Conservation (phyloP, 2,329 filamentous ascomycete genomes). For the Monilinia vaccinii-corymbosi region DNA sequence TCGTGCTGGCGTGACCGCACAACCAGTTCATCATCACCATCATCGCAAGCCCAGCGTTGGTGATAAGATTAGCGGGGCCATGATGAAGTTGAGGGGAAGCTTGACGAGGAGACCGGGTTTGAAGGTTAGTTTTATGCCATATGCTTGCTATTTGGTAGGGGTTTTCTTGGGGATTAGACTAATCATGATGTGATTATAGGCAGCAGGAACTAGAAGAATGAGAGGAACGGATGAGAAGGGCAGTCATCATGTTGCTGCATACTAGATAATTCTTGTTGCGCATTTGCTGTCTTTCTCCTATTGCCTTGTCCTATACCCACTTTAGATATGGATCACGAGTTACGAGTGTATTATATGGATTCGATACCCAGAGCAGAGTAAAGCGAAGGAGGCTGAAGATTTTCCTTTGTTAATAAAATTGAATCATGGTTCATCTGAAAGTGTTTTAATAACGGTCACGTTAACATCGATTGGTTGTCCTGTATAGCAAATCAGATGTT, state of each 20-base stretch:
- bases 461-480: neutral
- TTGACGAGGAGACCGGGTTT: slow-evolving; percentile 59
- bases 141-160: too few relatives aligned
- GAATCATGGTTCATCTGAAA: too few relatives aligned
- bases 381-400: neutral
- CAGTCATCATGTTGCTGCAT: slow-evolving; percentile 28
- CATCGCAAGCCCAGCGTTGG: slow-evolving; percentile 38
- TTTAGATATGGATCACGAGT: neutral
- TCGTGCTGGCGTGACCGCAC: neutral
- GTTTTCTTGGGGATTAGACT: neutral
- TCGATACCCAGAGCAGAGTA: neutral
- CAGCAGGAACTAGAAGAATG: slow-evolving; percentile 65
- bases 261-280: slow-evolving; percentile 8
- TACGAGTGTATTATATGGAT: neutral
- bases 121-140: slow-evolving; percentile 42
- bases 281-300: neutral
- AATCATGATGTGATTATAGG: slow-evolving; percentile 35
- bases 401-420: too few relatives aligned
- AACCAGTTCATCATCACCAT: neutral
- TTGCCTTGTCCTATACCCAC: neutral
- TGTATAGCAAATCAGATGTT: neutral
- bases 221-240: slow-evolving; percentile 64
- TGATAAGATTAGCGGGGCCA: slow-evolving; percentile 69
- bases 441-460: neutral
- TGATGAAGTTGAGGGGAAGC: slow-evolving; percentile 63